Percentiles rank a stretch among this genome's conserved stretches.
Conservation (phyloP, 306 rosid genomes). For the Casuarina glauca region DNA sequence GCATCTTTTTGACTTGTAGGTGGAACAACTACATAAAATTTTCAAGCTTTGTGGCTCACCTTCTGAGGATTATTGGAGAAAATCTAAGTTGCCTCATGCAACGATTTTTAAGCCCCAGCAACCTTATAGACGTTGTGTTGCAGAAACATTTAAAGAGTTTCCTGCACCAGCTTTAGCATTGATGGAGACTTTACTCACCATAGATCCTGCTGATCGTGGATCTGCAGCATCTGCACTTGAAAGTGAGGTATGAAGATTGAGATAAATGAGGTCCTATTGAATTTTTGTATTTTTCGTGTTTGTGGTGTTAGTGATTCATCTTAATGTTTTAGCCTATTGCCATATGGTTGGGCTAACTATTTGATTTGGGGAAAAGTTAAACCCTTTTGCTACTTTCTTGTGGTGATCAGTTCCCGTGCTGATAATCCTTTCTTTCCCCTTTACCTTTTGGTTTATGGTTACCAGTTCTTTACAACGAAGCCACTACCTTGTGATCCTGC, state of each 20-base stretch:
- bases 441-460: constrained; percentile 23
- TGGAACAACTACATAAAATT: constrained; percentile 90
- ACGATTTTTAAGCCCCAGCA: constrained; percentile 94
- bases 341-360: background rate
- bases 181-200: constrained; percentile 73
- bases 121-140: constrained; percentile 80
- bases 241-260: constrained; percentile 63
- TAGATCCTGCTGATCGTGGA: constrained; percentile 93
- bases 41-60: constrained; percentile 96
- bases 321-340: background rate
- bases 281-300: constrained; percentile 11
- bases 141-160: constrained; percentile 84
- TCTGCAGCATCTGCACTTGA: constrained; percentile 76
- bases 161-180: constrained; percentile 78
- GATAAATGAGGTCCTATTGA: background rate
- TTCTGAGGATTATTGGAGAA: constrained; percentile 91
- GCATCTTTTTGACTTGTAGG: constrained; percentile 49
- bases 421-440: constrained; percentile 6
- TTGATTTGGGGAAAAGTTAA: background rate
- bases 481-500: constrained; percentile 98
- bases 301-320: background rate
- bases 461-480: constrained; percentile 77
- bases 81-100: constrained; percentile 93
- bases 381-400: constrained; percentile 3
- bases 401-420: constrained; percentile 10